Evolutionary conservation across 2,329 filamentous ascomycete species (phyloP).

Genomic region (Colletotrichum sp.): DNA sequence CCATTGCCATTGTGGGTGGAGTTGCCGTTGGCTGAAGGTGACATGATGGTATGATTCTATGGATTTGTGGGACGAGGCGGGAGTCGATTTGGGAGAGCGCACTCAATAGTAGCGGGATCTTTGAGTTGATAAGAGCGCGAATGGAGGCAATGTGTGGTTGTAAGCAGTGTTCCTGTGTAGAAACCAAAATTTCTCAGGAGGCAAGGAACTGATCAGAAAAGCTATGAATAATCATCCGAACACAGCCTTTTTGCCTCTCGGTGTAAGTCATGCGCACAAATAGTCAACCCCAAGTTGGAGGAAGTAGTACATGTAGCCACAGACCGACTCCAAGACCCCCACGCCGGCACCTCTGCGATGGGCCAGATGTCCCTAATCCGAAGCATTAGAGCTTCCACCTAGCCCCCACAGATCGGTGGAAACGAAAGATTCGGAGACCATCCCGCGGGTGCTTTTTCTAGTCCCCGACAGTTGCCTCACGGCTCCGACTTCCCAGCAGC

Average conservation of each 20-base stretch:
- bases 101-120: not conserved
- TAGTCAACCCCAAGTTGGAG: not conserved
- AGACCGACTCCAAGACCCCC: conserved; percentile 4
- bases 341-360: not conserved
- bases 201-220: not conserved
- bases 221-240: not conserved
- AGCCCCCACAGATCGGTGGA: conserved; percentile 13
- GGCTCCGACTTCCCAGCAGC: not conserved
- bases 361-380: not conserved
- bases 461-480: not conserved
- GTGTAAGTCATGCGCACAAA: conserved; percentile 1
- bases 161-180: not conserved
- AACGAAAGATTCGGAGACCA: not conserved
- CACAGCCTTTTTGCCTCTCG: not conserved
- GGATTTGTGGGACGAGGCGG: not conserved
- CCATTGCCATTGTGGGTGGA: not conserved
- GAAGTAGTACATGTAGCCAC: not conserved
- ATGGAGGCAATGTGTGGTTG: not conserved
- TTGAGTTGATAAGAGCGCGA: not conserved
- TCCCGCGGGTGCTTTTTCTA: not conserved
- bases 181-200: not conserved
- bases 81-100: not conserved
- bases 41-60: not conserved
- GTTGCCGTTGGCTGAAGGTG: conserved; percentile 13
- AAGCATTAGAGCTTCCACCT: not conserved